phyloP scores from a whole-genome alignment of 495 filamentous ascomycete genomes.

The Usnea hakonensis region DNA sequence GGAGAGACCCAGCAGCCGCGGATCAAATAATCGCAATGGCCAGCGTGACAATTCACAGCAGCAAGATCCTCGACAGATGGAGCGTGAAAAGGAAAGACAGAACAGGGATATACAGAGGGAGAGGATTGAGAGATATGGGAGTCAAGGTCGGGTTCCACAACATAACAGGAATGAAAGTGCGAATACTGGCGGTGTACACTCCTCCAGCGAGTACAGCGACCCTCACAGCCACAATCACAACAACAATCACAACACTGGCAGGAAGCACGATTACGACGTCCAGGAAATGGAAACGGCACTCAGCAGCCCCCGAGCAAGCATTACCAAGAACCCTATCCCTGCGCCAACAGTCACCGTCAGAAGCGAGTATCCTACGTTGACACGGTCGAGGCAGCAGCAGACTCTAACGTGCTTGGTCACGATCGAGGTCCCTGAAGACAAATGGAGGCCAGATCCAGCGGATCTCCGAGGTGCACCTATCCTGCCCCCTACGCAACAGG shows the following conservation, averaged over 20 bases:
- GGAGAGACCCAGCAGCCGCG: constrained; percentile 43
- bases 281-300: constrained; percentile 91
- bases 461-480: constrained; percentile 64
- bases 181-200: constrained; percentile 63
- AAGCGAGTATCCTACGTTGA: constrained; percentile 94
- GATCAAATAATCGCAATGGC: constrained; percentile 32
- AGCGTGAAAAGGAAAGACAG: constrained; percentile 45
- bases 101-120: constrained; percentile 52
- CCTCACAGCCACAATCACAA: constrained; percentile 42
- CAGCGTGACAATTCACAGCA: constrained; percentile 32
- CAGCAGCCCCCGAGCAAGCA: constrained; percentile 57
- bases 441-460: constrained; percentile 81
- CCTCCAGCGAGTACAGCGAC: constrained; percentile 70
- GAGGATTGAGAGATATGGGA: constrained; percentile 53
- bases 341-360: constrained; percentile 84
- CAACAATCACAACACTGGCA: constrained; percentile 38
- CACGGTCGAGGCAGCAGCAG: constrained; percentile 85
- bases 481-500: constrained; percentile 35
- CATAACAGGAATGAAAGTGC: constrained; percentile 67
- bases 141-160: constrained; percentile 38
- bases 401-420: constrained; percentile 90
- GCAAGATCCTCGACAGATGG: constrained; percentile 36
- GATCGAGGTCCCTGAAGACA: constrained; percentile 86
- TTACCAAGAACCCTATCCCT: constrained; percentile 84
- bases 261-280: constrained; percentile 90